Evolutionary conservation across 345 rosid species (phyloP), one percentile per base, ranked within the genome.

Genomic region (Nasturtium officinale): DNA sequence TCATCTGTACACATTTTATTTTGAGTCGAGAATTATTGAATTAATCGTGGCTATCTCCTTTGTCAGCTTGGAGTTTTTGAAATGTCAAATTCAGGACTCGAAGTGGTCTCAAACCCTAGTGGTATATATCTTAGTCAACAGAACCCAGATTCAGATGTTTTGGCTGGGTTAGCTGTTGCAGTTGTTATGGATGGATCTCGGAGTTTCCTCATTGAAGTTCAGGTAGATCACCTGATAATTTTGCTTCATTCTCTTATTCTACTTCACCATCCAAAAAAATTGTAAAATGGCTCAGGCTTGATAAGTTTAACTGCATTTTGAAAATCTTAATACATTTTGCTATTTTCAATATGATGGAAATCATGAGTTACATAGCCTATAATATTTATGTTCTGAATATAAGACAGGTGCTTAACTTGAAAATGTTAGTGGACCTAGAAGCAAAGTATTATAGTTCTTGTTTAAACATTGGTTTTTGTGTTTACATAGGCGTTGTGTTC

Each of bases 21-120:
- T 47, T 5, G 33, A 30, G 37, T 51, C 42, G 23, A 50, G 26
- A 20, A 18, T 18, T 38, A 64, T 70, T 7, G 12, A 55, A 47
- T 55, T 64, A 29, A 46, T 38, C 3, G 30, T 61, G 52, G 5
- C 25, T 30, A 52, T 61, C 46, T 20, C 51, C 50, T 67, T 61
- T 73, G 70, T 64, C 89, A 94, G 98, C 89, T 94, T 51, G 98
- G 98, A 48, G 89, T 94, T 38, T 91, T 94, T 77, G 95, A 89
- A 83, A 94, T 94, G 98, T 71, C 86, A 53, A 88, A 84, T 69
- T 65, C 21, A 46, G 98, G 98, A 69, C 87, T 94, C 73, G 85
- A 79, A 79, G 83, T 82, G 69, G 90, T 94, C 67, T 75, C 87
- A 58, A 88, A 88, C 81, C 92, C 97, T 47, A 89, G 96, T 73